Conservation (phyloP, 768 basidiomycete species). For the Dentipellis sp. region DNA sequence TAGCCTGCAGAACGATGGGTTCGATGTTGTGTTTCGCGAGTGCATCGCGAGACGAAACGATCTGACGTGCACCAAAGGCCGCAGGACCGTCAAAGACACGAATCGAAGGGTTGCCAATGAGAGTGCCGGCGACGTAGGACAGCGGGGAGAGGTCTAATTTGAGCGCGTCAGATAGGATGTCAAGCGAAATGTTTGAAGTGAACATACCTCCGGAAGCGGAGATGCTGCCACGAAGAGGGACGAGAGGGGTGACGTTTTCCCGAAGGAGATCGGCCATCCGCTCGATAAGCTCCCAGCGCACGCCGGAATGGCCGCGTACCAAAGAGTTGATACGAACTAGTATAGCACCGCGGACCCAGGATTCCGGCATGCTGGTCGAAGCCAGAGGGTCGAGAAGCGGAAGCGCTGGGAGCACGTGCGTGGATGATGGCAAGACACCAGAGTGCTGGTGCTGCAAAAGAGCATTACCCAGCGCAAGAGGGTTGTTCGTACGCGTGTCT, state of each 20-base stretch:
- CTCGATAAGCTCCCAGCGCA: slow-evolving; percentile 72
- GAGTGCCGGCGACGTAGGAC: slow-evolving; percentile 44
- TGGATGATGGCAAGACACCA: slow-evolving; percentile 61
- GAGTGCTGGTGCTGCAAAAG: slow-evolving; percentile 79
- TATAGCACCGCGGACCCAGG: slow-evolving; percentile 86
- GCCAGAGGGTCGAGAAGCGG: slow-evolving; percentile 65
- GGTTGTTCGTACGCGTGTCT: slow-evolving; percentile 72
- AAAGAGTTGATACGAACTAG: slow-evolving; percentile 84
- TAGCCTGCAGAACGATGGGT: slow-evolving; percentile 60
- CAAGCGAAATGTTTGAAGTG: slow-evolving; percentile 3
- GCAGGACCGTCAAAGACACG: slow-evolving; percentile 53
- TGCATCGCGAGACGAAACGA: slow-evolving; percentile 48
- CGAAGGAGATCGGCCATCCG: slow-evolving; percentile 67
- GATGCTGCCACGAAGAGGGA: slow-evolving; percentile 78
- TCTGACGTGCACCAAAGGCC: slow-evolving; percentile 37
- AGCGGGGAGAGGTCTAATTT: slow-evolving; percentile 11
- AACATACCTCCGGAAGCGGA: slow-evolving; percentile 69
- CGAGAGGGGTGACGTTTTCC: slow-evolving; percentile 67
- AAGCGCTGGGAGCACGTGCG: slow-evolving; percentile 38
- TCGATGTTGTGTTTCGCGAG: slow-evolving; percentile 49
- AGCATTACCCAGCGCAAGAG: slow-evolving; percentile 66
- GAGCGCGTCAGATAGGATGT: slow-evolving; percentile 3
- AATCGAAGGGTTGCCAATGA: slow-evolving; percentile 75
- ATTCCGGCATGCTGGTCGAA: slow-evolving; percentile 70
- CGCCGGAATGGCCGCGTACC: slow-evolving; percentile 80